Base-by-base conservation (phyloP, 2,329 filamentous ascomycete genomes). In the Neonectria coccinea region DNA sequence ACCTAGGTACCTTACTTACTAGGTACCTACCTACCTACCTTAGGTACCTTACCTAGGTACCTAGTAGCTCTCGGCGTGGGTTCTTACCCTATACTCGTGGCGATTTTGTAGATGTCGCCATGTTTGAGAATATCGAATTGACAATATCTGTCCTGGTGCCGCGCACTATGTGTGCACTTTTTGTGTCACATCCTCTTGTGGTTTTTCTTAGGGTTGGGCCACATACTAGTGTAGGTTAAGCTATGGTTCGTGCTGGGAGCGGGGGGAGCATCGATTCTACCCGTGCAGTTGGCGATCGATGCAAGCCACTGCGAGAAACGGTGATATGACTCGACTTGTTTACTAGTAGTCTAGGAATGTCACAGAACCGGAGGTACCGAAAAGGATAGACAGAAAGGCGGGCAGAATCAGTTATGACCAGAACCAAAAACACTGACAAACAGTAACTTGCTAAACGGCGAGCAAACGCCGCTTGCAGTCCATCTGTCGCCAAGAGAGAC, bases 81-180 rank as follows among this genome's bases (percentile, higher is more conserved):
- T 50, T 44, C 7, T 33, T 67, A 71, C 70, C 68, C 70, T 71
- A 67, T 29, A 72, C 29, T 18, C 8, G 3, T 18, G 8, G 6
- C 16, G 3, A 29, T 16, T 25, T 29, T 48, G 22, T n/a, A 39
- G 14, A n/a, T 16, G 14, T n/a, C 14, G 3, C 14, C 14, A 39
- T 39, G 2, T n/a, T 16, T 39, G n/a, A 8, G 6, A 8, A n/a
- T 12, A n/a, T 39, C 36, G 3, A 39, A 39, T 39, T 39, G 36
- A n/a, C 6, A 6, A 7, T n/a, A 3, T 39, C 36, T 39, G 2
- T 39, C 14, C 36, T 16, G 16, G 5, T 8, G 2, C 16, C 16
- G 2, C n/a, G n/a, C 16, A n/a, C 33, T 36, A 36, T 0, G 12
- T 36, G 33, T 12, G 33, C 6, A 22, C 2, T 39, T 39, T 39